Base-by-base conservation (phyloP, 2,329 filamentous ascomycete genomes). In the Orbilia quercus region DNA sequence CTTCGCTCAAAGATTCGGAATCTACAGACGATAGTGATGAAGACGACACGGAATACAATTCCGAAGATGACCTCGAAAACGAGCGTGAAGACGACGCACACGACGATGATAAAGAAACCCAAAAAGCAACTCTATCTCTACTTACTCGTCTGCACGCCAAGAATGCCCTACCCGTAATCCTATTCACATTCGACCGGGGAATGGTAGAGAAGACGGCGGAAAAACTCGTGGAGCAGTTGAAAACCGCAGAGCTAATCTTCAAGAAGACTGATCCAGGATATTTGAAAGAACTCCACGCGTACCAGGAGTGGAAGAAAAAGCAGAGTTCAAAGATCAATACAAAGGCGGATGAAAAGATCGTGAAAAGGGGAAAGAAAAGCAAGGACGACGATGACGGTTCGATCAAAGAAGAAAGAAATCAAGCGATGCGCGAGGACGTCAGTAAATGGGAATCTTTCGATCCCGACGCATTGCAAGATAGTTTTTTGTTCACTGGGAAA, bases 101-200 rank as follows among this genome's bases (percentile, higher is more conserved):
- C n/a, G 77, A 80, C 62, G 76, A 84, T 9, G 76, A 80, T 28
- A 76, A 78, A 22, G n/a, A 6, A 22, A 22, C 36, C 0, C 62
- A 47, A 50, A 22, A 63, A 20, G 85, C 84, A 7, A 87, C 85
- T 1, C 80, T 90, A 16, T 84, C 87, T 0, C 80, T 91, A 28
- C 81, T 90, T 0, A 83, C 82, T 14, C 84, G 87, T 31, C 82
- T 92, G 0, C 85, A 91, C 53, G 81, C 83, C 14, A 85, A 87
- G 64, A 85, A 86, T 63, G 89, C 88, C 0, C 82, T 94, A 0
- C 91, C 90, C 0, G 90, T 89, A 0, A 87, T 94, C 11, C 79
- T 92, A 0, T 94, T 94, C 82, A 91, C 91, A 78, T 94, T 91
- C 76, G 89, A 92, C 75, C 86, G 90, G 51, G 79, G 80, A 1